Evolutionary conservation across 345 rosid species (phyloP), one percentile per base, ranked within the genome.

Genomic region (Eucalyptus regnans): DNA sequence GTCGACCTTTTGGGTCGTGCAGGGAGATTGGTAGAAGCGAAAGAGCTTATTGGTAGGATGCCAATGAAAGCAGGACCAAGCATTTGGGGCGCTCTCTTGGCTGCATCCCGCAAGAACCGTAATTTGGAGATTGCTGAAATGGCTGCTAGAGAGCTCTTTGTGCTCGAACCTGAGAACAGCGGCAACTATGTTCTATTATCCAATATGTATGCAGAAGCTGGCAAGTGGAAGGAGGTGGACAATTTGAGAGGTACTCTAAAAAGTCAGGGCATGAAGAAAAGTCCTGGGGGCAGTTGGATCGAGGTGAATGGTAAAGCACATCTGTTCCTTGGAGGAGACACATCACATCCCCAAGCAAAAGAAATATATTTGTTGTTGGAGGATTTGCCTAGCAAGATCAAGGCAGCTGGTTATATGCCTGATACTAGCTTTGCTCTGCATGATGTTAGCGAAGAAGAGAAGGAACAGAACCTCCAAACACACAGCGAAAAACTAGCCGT

Each of bases 121-220:
- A 92, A 92, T 86, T 91, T 91, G 89, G 90, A 84, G 83, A 89
- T 88, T 44, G 92, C 90, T 86, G 94, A 94, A 88, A 46, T 88
- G 87, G 93, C 92, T 7, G 95, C 94, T 2, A 88, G 89, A 64
- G 86, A 90, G 86, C 91, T 95, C 89, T 94, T 95, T 89, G 93
- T 88, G 87, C 88, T 94, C n/a, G 97, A 95, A 85, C 95, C 97
- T 33, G 86, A 84, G 43, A 93, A 94, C 87, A 90, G 92, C 51
- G 96, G 95, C 86, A 95, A 93, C 91, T 95, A 94, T 71, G 96
- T 95, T 54, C 90, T 95, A 86, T 90, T 94, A 37, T 94, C 97
- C 3, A 95, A 95, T 89, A 85, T 95, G 64, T 95, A 95, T 81
- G 97, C 96, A 8, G 93, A 95, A 84, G 94, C 92, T 7, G 93